A percentile compares a stretch with the other conserved stretches of the same genome.
These are phyloP conservation scores for Gossypium bickii DNA, from an alignment of 345 rosid species.

Conservation along the genomic window DNA sequence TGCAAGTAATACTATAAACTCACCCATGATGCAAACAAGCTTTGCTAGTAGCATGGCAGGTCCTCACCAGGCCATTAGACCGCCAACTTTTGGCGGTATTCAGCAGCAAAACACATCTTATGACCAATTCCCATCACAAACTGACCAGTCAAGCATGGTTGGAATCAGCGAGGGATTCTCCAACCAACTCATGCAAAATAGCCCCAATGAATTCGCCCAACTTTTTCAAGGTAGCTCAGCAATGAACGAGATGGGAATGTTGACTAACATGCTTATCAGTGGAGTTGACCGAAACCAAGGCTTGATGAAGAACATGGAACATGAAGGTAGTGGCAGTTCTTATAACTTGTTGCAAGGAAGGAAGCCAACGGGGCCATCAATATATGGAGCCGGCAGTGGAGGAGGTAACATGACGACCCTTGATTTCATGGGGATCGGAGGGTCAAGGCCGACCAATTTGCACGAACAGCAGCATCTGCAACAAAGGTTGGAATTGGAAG, in stretches of 20 bases:
- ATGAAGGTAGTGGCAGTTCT: slow-evolving; percentile 19
- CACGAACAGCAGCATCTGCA: slow-evolving; percentile 30
- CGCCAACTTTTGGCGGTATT: slow-evolving; percentile 18
- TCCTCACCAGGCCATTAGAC: slow-evolving; percentile 37
- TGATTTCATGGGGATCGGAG: slow-evolving; percentile 62
- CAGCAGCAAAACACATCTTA: slow-evolving; percentile 31
- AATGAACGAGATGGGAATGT: slow-evolving; percentile 43
- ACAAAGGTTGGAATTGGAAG: slow-evolving; percentile 33
- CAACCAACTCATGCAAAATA: slow-evolving; percentile 23
- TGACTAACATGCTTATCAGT: slow-evolving; percentile 33
- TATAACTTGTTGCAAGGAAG: slow-evolving; percentile 14
- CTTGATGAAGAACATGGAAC: slow-evolving; percentile 26
- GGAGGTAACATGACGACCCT: slow-evolving; percentile 38
- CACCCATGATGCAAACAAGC: slow-evolving; percentile 68
- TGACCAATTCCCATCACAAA: slow-evolving; percentile 27
- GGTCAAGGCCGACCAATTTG: slow-evolving; percentile 25
- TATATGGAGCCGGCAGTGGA: slow-evolving; percentile 23
- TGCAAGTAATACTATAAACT: slow-evolving; percentile 54
- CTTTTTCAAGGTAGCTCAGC: slow-evolving; percentile 27
- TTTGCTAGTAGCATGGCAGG: slow-evolving; percentile 42
- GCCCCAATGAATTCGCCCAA: slow-evolving; percentile 31
- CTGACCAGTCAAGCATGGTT: slow-evolving; percentile 31
- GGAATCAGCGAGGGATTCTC: slow-evolving; percentile 29
- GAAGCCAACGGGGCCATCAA: slow-evolving; percentile 21
- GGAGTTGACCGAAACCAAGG: slow-evolving; percentile 27